phyloP scores from a whole-genome alignment of 768 basidiomycete genomes.

The Tricholoma terreum region DNA sequence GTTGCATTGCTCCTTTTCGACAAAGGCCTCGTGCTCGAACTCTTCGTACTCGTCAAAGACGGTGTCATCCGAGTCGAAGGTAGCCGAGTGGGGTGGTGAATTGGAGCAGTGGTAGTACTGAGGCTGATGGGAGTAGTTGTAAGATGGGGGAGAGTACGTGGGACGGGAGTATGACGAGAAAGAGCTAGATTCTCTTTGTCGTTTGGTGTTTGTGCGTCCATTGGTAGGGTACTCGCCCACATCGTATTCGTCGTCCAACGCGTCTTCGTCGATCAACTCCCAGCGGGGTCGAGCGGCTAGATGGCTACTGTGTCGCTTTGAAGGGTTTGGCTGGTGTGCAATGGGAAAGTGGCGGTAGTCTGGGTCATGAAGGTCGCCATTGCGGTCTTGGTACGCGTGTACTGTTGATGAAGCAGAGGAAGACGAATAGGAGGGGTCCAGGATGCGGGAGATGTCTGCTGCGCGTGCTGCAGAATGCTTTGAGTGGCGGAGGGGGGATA shows the following conservation, averaged over 20 bases:
- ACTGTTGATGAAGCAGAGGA: conserved; percentile 23
- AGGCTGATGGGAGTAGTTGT: conserved; percentile 16
- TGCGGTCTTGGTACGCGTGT: conserved; percentile 54
- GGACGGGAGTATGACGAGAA: conserved; percentile 13
- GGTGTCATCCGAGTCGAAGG: conserved; percentile 23
- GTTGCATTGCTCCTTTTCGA: not conserved
- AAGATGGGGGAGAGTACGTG: conserved; percentile 9
- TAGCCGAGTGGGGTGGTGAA: not conserved
- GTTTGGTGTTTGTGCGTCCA: not conserved
- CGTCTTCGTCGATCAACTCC: conserved; percentile 28
- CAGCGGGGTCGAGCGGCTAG: conserved; percentile 25
- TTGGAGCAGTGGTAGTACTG: conserved; percentile 22
- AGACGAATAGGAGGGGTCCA: conserved; percentile 60
- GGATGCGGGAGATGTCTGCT: conserved; percentile 58
- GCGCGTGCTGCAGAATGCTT: conserved; percentile 31
- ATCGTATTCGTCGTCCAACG: conserved; percentile 17
- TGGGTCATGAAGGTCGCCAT: conserved; percentile 64
- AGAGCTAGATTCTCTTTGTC: conserved; percentile 11
- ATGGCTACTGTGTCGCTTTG: conserved; percentile 11
- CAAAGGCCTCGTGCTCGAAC: conserved; percentile 10
- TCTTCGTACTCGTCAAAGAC: conserved; percentile 29
- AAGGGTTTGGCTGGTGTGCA: conserved; percentile 15
- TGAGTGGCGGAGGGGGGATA: conserved; percentile 17
- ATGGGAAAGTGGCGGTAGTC: conserved; percentile 65
- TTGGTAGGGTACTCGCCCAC: not conserved